Conservation (phyloP, 2,329 filamentous ascomycete species). For the Alternaria sp. region DNA sequence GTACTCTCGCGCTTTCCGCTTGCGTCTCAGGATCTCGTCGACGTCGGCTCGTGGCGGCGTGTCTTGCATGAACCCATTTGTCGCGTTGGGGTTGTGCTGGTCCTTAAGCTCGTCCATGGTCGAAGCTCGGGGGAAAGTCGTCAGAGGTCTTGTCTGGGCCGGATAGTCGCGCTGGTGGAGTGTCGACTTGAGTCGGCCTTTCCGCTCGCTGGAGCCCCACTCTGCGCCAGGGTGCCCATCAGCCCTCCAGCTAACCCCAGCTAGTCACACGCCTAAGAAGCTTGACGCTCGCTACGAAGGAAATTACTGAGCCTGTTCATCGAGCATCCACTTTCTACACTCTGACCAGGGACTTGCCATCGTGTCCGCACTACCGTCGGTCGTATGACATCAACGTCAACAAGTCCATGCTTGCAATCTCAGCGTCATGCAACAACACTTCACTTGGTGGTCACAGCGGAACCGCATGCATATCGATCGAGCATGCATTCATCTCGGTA, state of each 20-base stretch:
- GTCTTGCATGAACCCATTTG: conserved; percentile 38
- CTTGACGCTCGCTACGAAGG: conserved; percentile 6
- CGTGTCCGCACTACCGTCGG: background rate
- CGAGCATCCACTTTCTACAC: background rate
- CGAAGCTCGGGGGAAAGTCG: conserved; percentile 25
- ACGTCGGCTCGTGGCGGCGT: conserved; percentile 56
- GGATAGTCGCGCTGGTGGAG: conserved; percentile 26
- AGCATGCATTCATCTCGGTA: background rate
- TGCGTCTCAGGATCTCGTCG: conserved; percentile 59
- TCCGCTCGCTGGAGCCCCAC: conserved; percentile 27
- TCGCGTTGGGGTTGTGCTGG: conserved; percentile 35
- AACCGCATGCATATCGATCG: background rate
- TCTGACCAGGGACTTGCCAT: background rate
- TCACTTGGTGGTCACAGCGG: background rate
- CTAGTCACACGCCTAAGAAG: conserved; percentile 25
- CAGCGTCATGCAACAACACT: background rate
- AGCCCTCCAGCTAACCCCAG: conserved; percentile 7
- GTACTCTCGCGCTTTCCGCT: conserved; percentile 61
- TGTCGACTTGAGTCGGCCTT: conserved; percentile 16
- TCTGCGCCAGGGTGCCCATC: conserved; percentile 11
- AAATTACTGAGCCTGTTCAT: background rate
- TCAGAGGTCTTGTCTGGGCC: conserved; percentile 27
- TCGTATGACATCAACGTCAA: conserved; percentile 7
- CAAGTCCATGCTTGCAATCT: background rate
- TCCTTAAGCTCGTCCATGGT: conserved; percentile 42